Percentiles rank a stretch among this genome's conserved stretches.
Conservation (phyloP, 257 asterid genomes). For the Fraxinus anomala region DNA sequence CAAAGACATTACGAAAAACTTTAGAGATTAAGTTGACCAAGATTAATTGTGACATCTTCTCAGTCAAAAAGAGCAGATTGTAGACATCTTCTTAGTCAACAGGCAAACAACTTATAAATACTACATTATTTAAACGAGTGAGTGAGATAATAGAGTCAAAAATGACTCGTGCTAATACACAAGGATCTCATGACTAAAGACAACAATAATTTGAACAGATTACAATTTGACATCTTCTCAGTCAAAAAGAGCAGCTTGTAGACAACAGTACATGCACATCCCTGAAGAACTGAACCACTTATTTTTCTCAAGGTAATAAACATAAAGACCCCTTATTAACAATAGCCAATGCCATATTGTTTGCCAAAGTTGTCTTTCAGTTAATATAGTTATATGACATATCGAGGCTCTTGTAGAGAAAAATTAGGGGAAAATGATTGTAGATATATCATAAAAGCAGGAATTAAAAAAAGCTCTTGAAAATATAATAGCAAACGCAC, state of each 20-base stretch:
- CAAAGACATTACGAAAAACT: not conserved
- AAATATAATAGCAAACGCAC: constrained; percentile 31
- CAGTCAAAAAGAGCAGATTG: not conserved
- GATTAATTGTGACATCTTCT: not conserved
- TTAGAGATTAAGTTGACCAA: not conserved
- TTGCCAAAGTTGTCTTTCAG: not conserved
- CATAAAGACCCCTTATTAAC: not conserved
- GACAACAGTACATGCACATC: not conserved
- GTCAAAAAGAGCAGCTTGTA: not conserved
- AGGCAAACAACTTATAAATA: not conserved
- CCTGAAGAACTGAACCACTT: not conserved
- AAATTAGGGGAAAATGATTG: not conserved
- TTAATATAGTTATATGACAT: not conserved
- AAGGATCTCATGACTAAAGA: not conserved
- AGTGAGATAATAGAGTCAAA: too few relatives aligned
- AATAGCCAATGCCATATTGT: not conserved
- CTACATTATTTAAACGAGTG: too few relatives aligned
- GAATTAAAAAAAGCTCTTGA: not conserved
- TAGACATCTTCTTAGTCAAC: not conserved
- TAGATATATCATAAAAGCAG: not conserved
- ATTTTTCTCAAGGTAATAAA: not conserved
- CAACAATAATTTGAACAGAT: not conserved
- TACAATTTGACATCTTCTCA: not conserved
- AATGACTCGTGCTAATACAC: not conserved
- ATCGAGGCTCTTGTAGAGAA: not conserved